Conservation (phyloP, 2,329 filamentous ascomycete species). For the Colletotrichum sansevieriae region DNA sequence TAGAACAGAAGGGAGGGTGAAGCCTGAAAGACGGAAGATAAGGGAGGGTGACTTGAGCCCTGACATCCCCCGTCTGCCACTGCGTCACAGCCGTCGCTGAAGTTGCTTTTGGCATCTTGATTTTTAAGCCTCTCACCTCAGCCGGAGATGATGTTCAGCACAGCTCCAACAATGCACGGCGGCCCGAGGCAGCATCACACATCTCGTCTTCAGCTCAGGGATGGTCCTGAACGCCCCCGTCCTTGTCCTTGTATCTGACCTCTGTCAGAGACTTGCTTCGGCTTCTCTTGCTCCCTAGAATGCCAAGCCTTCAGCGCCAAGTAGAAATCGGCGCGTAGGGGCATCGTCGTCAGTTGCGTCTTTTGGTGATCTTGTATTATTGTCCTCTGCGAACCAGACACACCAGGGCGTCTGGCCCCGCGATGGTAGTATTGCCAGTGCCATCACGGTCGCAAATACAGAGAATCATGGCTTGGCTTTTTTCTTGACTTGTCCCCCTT, state of each 20-base stretch:
- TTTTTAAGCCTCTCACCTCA: constrained; percentile 10
- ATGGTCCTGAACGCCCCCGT: background rate
- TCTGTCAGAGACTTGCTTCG: constrained; percentile 56
- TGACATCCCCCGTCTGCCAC: background rate
- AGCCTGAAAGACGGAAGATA: no score
- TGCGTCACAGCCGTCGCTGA: background rate
- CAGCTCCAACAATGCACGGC: constrained; percentile 1
- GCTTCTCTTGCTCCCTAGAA: constrained; percentile 50
- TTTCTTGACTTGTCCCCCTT: background rate
- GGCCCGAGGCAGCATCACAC: background rate
- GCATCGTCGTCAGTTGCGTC: constrained; percentile 33
- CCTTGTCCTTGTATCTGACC: constrained; percentile 45
- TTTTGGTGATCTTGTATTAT: background rate
- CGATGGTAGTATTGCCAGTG: background rate
- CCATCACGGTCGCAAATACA: constrained; percentile 17
- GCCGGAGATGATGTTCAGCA: background rate
- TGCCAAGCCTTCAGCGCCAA: constrained; percentile 14
- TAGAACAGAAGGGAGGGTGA: no score
- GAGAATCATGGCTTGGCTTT: constrained; percentile 12
- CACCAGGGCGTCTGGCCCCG: background rate
- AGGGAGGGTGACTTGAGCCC: background rate
- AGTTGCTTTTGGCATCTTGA: constrained; percentile 3
- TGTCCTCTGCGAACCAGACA: background rate
- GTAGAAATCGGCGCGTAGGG: constrained; percentile 1
- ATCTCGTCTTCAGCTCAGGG: no score